Percentiles rank a stretch among this genome's conserved stretches.
phyloP scores from a whole-genome alignment of 2,329 filamentous ascomycete genomes.

The Cladobotryum mycophilum region DNA sequence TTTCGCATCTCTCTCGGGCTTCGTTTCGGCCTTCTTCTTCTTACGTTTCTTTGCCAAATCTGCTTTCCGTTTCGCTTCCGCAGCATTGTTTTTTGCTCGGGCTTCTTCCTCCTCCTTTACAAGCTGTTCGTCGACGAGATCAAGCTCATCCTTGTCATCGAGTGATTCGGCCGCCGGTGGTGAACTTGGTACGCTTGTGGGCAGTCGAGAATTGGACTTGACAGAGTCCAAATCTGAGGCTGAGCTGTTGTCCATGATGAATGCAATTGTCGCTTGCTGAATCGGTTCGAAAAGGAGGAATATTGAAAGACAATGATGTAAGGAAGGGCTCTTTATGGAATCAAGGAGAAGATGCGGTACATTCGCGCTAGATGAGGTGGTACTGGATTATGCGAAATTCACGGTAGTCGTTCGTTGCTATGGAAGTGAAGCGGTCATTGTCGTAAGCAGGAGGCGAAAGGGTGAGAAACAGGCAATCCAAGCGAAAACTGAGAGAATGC shows the following conservation, averaged over 20 bases:
- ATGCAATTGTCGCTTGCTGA: not conserved
- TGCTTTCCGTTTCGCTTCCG: slow-evolving; percentile 41
- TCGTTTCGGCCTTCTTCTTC: slow-evolving; percentile 46
- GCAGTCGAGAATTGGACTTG: slow-evolving; percentile 22
- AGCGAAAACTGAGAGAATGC: no score
- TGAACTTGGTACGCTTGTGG: slow-evolving; percentile 33
- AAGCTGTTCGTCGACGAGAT: slow-evolving; percentile 24
- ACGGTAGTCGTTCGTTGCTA: not conserved
- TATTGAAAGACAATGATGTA: not conserved
- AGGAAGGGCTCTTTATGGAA: not conserved
- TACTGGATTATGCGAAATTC: not conserved
- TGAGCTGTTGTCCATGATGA: slow-evolving; percentile 24
- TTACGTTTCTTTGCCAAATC: slow-evolving; percentile 32
- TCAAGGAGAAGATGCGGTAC: not conserved
- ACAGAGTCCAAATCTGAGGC: slow-evolving; percentile 27
- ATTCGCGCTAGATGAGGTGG: no score
- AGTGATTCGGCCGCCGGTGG: slow-evolving; percentile 24
- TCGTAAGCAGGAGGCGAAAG: not conserved
- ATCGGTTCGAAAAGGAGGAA: no score
- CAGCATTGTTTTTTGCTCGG: slow-evolving; percentile 34
- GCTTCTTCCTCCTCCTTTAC: slow-evolving; percentile 33
- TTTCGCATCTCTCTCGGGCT: slow-evolving; percentile 50
- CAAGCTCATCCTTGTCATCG: slow-evolving; percentile 12
- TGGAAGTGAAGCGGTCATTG: not conserved
- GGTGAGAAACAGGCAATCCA: not conserved